Conservation (phyloP, 805 yeast species). For the Candida golubevii region DNA sequence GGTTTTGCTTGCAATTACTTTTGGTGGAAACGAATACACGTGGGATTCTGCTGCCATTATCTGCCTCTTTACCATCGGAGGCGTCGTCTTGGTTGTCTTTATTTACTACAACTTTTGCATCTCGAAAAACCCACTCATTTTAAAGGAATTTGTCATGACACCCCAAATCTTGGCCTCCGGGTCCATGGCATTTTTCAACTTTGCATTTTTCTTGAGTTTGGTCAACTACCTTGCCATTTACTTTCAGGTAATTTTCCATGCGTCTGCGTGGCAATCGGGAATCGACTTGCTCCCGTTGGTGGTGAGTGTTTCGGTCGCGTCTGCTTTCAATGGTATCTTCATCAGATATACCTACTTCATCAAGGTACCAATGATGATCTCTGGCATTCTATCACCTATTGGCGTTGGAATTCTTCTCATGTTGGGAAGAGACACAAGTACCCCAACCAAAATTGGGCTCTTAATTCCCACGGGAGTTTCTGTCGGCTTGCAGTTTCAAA, state of each 20-base stretch:
- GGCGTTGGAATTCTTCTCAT: conserved; percentile 34
- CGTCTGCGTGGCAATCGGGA: conserved; percentile 35
- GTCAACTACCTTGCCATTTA: conserved; percentile 33
- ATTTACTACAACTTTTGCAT: conserved; percentile 37
- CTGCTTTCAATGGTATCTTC: conserved; percentile 30
- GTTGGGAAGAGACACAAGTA: conserved; percentile 21
- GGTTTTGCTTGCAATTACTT: conserved; percentile 45
- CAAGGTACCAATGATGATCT: conserved; percentile 29
- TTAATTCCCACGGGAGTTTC: conserved; percentile 32
- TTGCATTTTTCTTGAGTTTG: conserved; percentile 37
- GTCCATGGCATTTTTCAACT: conserved; percentile 31
- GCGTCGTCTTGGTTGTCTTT: conserved; percentile 31
- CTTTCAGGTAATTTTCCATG: conserved; percentile 36
- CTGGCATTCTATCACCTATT: conserved; percentile 28
- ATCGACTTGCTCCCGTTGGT: conserved; percentile 34
- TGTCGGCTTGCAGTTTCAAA: conserved; percentile 35
- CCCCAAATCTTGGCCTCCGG: conserved; percentile 36
- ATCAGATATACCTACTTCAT: conserved; percentile 26
- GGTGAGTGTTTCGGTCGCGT: conserved; percentile 29
- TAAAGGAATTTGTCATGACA: conserved; percentile 35
- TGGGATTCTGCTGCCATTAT: conserved; percentile 58
- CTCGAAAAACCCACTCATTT: conserved; percentile 46
- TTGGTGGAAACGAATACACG: conserved; percentile 48
- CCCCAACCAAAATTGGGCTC: conserved; percentile 27
- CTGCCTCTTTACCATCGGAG: conserved; percentile 45